Evolutionary conservation across 805 yeast genomes (phyloP), one percentile per base, ranked within the genome.

Genomic region (Jamesozyma hellenica): DNA sequence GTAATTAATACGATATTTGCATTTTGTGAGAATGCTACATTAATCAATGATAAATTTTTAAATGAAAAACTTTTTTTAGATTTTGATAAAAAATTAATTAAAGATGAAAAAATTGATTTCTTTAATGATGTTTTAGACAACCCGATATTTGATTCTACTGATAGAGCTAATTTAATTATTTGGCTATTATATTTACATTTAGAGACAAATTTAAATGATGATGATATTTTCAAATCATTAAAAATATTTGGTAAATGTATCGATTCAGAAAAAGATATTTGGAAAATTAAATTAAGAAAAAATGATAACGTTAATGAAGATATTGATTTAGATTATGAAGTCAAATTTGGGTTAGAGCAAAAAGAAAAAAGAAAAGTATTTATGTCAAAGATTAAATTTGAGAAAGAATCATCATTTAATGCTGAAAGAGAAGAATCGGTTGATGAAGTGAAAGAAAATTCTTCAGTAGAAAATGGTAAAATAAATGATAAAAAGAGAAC

Each of bases 131-230:
- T 88, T 31, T 78, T 90, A 58, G 70, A 84, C 58, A 73, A 77
- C 47, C 61, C 77, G 1, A 63, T 67, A 3, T 70, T 76, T 31
- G 72, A 77, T 40, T 83, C 95, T 3, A 57, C 55, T 19, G 77
- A 76, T 42, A 71, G 95, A 44, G 85, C 85, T 2, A 63, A 70
- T 39, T 68, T 92, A 29, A 78, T 90, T 46, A 59, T 90, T 43
- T 90, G 96, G 96, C 63, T 90, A 28, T 52, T 85, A 32, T 88
- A 85, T 64, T 72, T 84, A 2, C 84, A 81, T 52, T 64, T 82
- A 46, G 96, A 90, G 54, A 82, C 95, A 0, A 70, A 73, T 42
- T 66, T 83, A 45, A 56, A 70, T 1, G 64, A 68, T 1, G 77
- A 70, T 21, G 74, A 72, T 41, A 51, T 80, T 3, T 34, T 38